Evolutionary conservation across 306 rosid species (phyloP), one percentile per base, ranked within the genome.

Genomic region (Glycyrrhiza uralensis): DNA sequence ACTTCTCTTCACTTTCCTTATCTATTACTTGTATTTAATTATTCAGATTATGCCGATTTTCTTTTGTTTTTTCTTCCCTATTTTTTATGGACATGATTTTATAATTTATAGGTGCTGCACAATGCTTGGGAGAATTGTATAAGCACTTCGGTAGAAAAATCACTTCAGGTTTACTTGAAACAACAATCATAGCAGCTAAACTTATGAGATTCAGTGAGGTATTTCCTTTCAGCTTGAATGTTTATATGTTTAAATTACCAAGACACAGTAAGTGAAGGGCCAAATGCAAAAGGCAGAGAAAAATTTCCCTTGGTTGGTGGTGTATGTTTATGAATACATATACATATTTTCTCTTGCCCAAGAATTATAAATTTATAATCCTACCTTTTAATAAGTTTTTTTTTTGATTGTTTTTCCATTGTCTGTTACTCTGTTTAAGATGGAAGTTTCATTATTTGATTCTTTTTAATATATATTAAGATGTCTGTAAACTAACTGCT

Each of bases 121-220:
- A 91, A 65, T 91, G 98, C 84, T 78, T 94, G 80, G 98, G 95
- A 79, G 97, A 94, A 80, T 69, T 94, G 72, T 91, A 94, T 72
- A 83, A 85, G 74, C 90, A 91, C 77, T 94, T 94, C 84, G 98
- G 98, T 52, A 86, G 98, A 86, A 86, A 84, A 79, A 94, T 91
- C 66, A 91, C 98, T 13, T 86, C 98, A 1, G 97, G 98, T 75
- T 91, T 94, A 79, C 86, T 75, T 50, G 98, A 94, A 78, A 94
- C 97, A 7, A 87, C 98, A 39, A 85, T 45, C 32, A 86, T 94
- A 83, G 95, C 88, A 56, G 79, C 88, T 19, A 94, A 94, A 64
- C 96, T 94, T 49, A 77, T 91, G 81, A 94, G 82, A 81, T 91
- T 79, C 76, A 56, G 57, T 17, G 98, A 91, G 98, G 98, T 92